A percentile compares a stretch with the other conserved stretches of the same genome.
Conservation (phyloP, 140 eudicot genomes). For the Cichorium intybus region DNA sequence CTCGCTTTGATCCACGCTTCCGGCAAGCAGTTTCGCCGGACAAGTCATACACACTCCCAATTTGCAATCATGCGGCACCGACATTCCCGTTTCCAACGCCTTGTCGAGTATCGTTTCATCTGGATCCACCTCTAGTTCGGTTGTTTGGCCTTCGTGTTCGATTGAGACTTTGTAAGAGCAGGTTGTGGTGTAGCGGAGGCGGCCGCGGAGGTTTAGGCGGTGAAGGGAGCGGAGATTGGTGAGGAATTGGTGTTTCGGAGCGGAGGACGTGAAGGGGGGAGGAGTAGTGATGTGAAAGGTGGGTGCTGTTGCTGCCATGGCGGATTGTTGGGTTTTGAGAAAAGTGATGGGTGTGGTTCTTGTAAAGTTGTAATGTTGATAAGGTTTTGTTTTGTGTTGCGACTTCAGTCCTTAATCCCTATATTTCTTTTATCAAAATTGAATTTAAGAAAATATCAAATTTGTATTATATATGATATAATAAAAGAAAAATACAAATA, state of each 20-base stretch:
- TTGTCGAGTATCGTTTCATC: constrained; percentile 78
- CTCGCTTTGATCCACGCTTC: constrained; percentile 82
- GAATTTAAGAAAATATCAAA: no score
- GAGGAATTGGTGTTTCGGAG: constrained; percentile 23
- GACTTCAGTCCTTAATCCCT: no score
- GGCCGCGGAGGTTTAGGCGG: constrained; percentile 12
- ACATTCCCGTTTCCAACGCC: constrained; percentile 64
- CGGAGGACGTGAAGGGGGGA: constrained; percentile 36
- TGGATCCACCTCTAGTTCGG: constrained; percentile 75
- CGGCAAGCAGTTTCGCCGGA: constrained; percentile 66
- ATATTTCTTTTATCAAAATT: no score
- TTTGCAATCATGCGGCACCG: constrained; percentile 81
- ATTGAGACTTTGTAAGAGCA: constrained; percentile 57
- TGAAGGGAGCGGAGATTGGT: constrained; percentile 23
- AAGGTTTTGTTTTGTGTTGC: constrained; percentile 34
- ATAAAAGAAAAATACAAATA: no score
- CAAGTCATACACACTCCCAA: constrained; percentile 99
- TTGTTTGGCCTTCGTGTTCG: constrained; percentile 56
- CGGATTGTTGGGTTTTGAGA: background rate
- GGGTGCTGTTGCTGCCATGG: constrained; percentile 39
- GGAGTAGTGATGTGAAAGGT: constrained; percentile 32
- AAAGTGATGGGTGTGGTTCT: constrained; percentile 21
- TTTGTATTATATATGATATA: no score
- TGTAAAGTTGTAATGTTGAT: constrained; percentile 32
- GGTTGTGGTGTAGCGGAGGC: constrained; percentile 14